Percentiles rank a stretch among this genome's conserved stretches.
phyloP scores from a whole-genome alignment of 2,329 filamentous ascomycete genomes.

The Neurospora crassa region DNA sequence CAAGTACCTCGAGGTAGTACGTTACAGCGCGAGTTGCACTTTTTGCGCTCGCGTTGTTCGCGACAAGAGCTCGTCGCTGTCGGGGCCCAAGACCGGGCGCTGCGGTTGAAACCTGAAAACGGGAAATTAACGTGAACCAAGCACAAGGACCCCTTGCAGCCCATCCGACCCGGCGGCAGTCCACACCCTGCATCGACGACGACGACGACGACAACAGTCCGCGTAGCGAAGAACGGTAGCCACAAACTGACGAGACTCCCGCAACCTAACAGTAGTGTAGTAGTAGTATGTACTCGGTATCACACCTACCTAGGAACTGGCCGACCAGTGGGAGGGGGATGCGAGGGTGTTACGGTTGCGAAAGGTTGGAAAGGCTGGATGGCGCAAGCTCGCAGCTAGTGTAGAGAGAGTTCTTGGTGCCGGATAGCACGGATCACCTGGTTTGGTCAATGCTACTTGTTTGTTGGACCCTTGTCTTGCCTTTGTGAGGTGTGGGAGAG shows the following conservation, averaged over 20 bases:
- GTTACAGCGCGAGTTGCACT: not conserved
- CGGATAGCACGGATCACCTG: slow-evolving; percentile 4
- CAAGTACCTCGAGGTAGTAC: not conserved
- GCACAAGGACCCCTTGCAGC: not conserved
- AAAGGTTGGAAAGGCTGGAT: not conserved
- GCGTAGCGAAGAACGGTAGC: not conserved
- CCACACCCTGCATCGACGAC: not conserved
- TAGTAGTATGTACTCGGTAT: not conserved
- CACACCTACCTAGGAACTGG: not conserved
- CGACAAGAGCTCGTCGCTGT: not conserved
- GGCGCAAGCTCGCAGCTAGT: not conserved
- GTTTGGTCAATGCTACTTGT: not conserved
- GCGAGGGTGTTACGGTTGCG: not conserved
- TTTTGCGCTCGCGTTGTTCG: not conserved
- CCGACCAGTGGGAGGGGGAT: not conserved
- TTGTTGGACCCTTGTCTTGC: not conserved
- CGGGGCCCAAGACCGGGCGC: not conserved
- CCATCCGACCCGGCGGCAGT: not conserved
- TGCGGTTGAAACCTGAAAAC: not conserved
- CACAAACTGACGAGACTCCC: not conserved
- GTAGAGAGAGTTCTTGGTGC: not conserved
- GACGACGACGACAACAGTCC: not conserved
- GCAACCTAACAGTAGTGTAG: not conserved
- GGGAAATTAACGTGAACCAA: not conserved
- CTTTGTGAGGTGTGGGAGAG: not conserved